phyloP scores from a whole-genome alignment of 75 land plant species.

The Sequoiadendron giganteum region DNA sequence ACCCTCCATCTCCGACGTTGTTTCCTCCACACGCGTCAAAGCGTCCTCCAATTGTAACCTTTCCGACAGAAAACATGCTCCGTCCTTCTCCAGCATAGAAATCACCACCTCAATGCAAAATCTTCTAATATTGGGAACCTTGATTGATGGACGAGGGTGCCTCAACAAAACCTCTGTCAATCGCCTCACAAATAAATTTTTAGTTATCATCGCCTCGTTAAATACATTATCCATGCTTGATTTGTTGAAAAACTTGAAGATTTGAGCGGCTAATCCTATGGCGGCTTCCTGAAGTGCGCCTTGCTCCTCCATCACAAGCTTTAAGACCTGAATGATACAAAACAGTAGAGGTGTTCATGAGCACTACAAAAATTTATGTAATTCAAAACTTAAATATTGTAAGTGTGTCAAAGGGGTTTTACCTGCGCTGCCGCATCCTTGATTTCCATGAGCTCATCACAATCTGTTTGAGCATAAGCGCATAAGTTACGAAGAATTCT shows the following conservation, averaged over 20 bases:
- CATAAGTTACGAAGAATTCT: slow-evolving; percentile 65
- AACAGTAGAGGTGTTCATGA: neutral
- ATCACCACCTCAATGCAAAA: too few species aligned
- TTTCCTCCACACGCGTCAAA: neutral
- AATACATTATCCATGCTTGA: slow-evolving; percentile 19
- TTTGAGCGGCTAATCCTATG: too few species aligned
- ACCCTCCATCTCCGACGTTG: slow-evolving; percentile 6
- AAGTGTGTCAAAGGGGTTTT: neutral
- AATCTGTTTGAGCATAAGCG: slow-evolving; percentile 33
- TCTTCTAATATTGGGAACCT: too few species aligned
- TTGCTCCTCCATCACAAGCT: slow-evolving; percentile 29
- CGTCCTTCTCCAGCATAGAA: too few species aligned
- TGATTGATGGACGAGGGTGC: neutral
- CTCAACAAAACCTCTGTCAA: neutral
- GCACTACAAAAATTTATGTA: neutral
- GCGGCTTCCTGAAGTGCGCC: slow-evolving; percentile 23
- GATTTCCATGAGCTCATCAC: slow-evolving; percentile 23
- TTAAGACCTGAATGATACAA: neutral
- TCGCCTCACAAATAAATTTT: neutral
- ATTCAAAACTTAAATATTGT: neutral
- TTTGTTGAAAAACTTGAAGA: slow-evolving; percentile 10
- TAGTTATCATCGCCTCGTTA: slow-evolving; percentile 13
- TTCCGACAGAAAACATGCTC: neutral
- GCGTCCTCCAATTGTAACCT: neutral
- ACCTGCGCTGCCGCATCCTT: slow-evolving; percentile 21